phyloP scores from a whole-genome alignment of 805 yeast species.

The Teunomyces atbi region DNA sequence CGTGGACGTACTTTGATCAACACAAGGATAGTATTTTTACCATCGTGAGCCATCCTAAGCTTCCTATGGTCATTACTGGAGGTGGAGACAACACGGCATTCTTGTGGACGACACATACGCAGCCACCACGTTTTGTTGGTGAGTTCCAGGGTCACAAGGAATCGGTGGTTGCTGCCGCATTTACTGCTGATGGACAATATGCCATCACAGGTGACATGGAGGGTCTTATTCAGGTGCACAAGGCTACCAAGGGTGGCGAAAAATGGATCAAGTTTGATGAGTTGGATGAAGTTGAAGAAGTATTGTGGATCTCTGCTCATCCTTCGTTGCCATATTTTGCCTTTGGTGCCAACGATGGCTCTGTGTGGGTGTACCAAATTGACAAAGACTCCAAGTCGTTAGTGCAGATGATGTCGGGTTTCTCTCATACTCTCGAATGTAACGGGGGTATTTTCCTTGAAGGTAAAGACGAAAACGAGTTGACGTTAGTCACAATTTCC shows the following conservation, averaged over 20 bases:
- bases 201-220: constrained; percentile 93
- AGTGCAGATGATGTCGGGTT: constrained; percentile 74
- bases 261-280: constrained; percentile 71
- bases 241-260: constrained; percentile 73
- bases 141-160: constrained; percentile 82
- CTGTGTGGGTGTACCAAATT: constrained; percentile 89
- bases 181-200: constrained; percentile 78
- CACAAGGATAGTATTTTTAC: constrained; percentile 87
- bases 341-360: constrained; percentile 88
- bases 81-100: constrained; percentile 92
- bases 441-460: constrained; percentile 76
- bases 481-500: constrained; percentile 70
- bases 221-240: constrained; percentile 76
- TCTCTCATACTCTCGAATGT: constrained; percentile 77
- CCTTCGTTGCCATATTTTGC: constrained; percentile 82
- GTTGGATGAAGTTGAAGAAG: constrained; percentile 86
- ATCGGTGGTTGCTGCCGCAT: constrained; percentile 80
- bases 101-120: constrained; percentile 88
- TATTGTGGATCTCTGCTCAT: constrained; percentile 79
- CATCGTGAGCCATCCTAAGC: constrained; percentile 76
- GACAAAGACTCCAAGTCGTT: constrained; percentile 46
- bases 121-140: constrained; percentile 78
- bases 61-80: constrained; percentile 87
- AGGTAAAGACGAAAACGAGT: constrained; percentile 47
- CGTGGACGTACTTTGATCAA: constrained; percentile 83